A percentile compares a stretch with the other conserved stretches of the same genome.
These are phyloP conservation scores for Rhizopus microsporus DNA, from an alignment of 371 early-diverging fungal genomes.

Conservation along the genomic window DNA sequence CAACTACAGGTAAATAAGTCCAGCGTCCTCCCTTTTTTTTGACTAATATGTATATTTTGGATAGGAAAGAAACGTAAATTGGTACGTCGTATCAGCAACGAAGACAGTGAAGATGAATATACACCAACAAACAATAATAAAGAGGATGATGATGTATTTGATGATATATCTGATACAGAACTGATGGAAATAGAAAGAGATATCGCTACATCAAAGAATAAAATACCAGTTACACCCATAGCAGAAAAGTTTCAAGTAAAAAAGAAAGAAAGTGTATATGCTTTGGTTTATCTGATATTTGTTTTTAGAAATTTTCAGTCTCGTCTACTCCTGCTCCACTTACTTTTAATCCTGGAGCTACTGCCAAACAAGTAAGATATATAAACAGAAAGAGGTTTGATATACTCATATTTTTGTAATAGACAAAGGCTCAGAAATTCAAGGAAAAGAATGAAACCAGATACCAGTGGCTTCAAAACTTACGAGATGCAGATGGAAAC, in stretches of 20 bases:
- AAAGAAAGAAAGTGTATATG: not conserved
- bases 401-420: slow-evolving; percentile 1
- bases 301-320: not conserved
- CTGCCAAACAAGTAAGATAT: no score
- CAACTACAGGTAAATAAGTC: not conserved
- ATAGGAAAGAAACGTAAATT: slow-evolving; percentile 10
- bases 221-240: slow-evolving; percentile 17
- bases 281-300: no score
- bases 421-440: slow-evolving; percentile 60
- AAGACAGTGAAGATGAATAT: slow-evolving; percentile 22
- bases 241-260: slow-evolving; percentile 11
- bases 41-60: not conserved
- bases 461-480: slow-evolving; percentile 84
- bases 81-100: slow-evolving; percentile 6
- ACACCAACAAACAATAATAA: not conserved
- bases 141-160: slow-evolving; percentile 13
- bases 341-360: no score
- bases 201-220: not conserved
- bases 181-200: slow-evolving; percentile 14
- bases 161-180: slow-evolving; percentile 3
- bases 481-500: slow-evolving; percentile 78
- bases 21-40: not conserved
- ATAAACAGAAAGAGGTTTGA: not conserved
- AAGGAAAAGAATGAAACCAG: slow-evolving; percentile 86
- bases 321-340: no score